phyloP scores from a whole-genome alignment of 306 rosid genomes.

The Canavalia ensiformis region DNA sequence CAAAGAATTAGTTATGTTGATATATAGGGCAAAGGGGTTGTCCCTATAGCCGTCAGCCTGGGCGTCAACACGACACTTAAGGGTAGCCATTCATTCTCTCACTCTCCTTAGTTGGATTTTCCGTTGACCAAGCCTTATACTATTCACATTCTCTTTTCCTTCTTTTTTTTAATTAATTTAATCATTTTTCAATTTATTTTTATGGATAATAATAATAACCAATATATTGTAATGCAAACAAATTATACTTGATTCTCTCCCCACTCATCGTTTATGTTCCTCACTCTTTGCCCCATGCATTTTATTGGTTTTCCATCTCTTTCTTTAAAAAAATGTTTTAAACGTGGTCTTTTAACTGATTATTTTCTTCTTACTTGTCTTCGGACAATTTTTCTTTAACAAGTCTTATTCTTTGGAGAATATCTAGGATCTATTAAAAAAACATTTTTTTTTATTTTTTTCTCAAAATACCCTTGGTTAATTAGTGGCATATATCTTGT shows the following conservation, averaged over 20 bases:
- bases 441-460: too few relatives aligned
- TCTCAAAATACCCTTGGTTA: too few relatives aligned
- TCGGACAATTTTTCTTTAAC: too few relatives aligned
- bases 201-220: conserved; percentile 4
- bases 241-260: conserved; percentile 3
- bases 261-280: background rate
- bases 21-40: conserved; percentile 39
- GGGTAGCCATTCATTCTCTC: conserved; percentile 51
- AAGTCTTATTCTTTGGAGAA: too few relatives aligned
- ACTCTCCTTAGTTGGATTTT: conserved; percentile 44
- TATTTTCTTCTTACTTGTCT: background rate
- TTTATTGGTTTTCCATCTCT: too few relatives aligned
- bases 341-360: background rate
- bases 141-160: background rate
- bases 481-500: too few relatives aligned
- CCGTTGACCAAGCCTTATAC: conserved; percentile 45
- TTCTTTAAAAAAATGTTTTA: background rate
- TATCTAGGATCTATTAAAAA: too few relatives aligned
- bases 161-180: background rate
- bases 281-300: background rate
- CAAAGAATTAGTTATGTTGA: conserved; percentile 40
- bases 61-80: conserved; percentile 64
- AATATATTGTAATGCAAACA: background rate
- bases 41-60: conserved; percentile 50
- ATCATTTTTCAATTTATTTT: background rate